These are phyloP conservation scores for Acacia melanoxylon DNA, from an alignment of 306 rosid genomes.

Conservation along the genomic window DNA sequence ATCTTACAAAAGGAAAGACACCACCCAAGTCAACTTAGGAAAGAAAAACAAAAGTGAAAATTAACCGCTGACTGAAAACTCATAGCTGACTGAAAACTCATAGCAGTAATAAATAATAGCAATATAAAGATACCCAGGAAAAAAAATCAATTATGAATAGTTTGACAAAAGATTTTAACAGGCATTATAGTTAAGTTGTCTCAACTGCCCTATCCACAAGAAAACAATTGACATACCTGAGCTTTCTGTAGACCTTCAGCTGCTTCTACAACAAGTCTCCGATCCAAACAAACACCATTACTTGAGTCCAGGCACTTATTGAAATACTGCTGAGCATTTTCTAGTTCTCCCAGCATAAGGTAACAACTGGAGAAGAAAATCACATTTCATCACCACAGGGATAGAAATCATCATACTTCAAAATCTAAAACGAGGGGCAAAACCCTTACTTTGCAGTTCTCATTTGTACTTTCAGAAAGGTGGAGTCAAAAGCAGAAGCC, in stretches of 20 bases:
- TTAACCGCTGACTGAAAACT: conserved; percentile 6
- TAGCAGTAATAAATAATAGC: conserved; percentile 3
- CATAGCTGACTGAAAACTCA: no score
- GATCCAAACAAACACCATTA: conserved; percentile 77
- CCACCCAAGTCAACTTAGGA: background rate
- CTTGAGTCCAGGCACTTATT: conserved; percentile 64
- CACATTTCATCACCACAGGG: conserved; percentile 8
- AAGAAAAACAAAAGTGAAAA: conserved; percentile 21
- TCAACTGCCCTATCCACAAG: conserved; percentile 18
- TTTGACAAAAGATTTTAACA: background rate
- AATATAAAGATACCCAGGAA: conserved; percentile 12
- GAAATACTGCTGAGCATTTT: conserved; percentile 56
- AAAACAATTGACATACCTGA: conserved; percentile 64
- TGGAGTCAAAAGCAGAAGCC: conserved; percentile 72
- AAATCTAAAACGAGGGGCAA: conserved; percentile 27
- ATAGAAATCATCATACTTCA: conserved; percentile 8
- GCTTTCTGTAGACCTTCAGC: conserved; percentile 77
- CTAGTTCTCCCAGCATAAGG: conserved; percentile 87
- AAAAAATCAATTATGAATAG: conserved; percentile 15
- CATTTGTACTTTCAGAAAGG: conserved; percentile 74
- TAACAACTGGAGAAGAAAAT: conserved; percentile 60
- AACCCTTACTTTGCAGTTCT: conserved; percentile 82
- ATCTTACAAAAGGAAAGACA: conserved; percentile 19
- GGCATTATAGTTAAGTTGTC: conserved; percentile 14
- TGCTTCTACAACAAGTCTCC: conserved; percentile 79